Percentiles rank a stretch among this genome's conserved stretches.
phyloP scores from a whole-genome alignment of 352 stramenopile species.

The Pelagophyceae sp. region DNA sequence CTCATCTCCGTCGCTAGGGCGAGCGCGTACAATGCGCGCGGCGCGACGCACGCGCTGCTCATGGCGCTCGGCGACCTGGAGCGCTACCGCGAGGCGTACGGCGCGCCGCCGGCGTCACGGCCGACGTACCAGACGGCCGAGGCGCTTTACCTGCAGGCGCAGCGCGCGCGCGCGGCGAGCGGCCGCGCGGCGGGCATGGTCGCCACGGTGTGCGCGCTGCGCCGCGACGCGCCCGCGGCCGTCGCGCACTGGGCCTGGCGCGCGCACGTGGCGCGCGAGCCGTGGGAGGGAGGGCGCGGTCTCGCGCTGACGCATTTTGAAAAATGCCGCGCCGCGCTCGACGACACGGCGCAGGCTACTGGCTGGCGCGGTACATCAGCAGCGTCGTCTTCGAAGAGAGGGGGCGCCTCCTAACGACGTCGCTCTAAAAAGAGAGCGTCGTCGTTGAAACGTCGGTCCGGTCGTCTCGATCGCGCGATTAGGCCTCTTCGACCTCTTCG shows the following conservation, averaged over 20 bases:
- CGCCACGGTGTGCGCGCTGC: background rate
- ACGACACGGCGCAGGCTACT: background rate
- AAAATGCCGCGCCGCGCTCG: background rate
- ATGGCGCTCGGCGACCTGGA: slow-evolving; percentile 17
- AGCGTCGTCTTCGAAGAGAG: too few species aligned
- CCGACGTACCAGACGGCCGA: background rate
- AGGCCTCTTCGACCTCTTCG: background rate
- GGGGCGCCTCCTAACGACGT: too few species aligned
- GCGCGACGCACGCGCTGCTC: background rate
- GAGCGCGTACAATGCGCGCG: background rate
- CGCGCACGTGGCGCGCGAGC: background rate
- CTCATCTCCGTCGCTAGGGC: too few species aligned
- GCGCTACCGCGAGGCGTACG: slow-evolving; percentile 4
- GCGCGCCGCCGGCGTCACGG: background rate
- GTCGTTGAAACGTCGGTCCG: too few species aligned
- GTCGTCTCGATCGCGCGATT: too few species aligned
- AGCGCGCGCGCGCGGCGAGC: background rate
- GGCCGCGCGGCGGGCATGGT: background rate
- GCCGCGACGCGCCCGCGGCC: background rate
- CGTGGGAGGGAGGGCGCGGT: background rate
- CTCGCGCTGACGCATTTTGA: background rate
- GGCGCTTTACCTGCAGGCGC: background rate
- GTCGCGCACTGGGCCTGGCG: slow-evolving; percentile 7
- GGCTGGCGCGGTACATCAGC: too few species aligned
- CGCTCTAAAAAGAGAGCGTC: too few species aligned